Evolutionary conservation across 1,139 yeast genomes (phyloP).

Genomic region (Suhomyces chickasaworum): DNA sequence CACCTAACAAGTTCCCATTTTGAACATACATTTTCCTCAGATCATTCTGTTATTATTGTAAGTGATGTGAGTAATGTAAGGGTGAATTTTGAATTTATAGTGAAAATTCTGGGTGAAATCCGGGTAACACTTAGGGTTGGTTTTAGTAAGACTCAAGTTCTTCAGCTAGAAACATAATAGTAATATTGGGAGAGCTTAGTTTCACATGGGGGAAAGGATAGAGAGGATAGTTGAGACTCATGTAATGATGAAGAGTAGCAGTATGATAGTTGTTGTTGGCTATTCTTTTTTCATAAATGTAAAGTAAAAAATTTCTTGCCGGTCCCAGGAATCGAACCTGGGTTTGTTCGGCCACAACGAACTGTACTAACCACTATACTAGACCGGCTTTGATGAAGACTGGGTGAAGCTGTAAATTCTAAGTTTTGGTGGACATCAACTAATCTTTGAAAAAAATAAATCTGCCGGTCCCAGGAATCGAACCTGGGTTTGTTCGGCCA

Average conservation of each 20-base stretch:
- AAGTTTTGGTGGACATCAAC: neutral
- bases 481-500: conserved; percentile 51
- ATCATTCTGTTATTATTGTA: neutral
- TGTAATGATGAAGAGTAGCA: too few relatives aligned
- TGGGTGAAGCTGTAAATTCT: neutral
- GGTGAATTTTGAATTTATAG: conserved; percentile 2
- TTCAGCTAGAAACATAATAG: too few relatives aligned
- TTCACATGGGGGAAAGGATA: too few relatives aligned
- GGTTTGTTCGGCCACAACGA: conserved; percentile 51
- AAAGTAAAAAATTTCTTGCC: conserved; percentile 36
- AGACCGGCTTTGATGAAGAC: conserved; percentile 38
- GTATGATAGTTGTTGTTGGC: too few relatives aligned
- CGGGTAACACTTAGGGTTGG: conserved; percentile 11
- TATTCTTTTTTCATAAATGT: too few relatives aligned
- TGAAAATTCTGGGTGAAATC: conserved; percentile 3
- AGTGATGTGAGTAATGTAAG: neutral
- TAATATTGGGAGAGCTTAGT: too few relatives aligned
- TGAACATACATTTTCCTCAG: conserved; percentile 10
- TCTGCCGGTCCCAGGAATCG: conserved; percentile 49
- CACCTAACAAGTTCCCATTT: conserved; percentile 25
- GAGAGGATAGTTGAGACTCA: too few relatives aligned
- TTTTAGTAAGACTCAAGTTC: too few relatives aligned
- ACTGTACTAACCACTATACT: conserved; percentile 49
- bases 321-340: conserved; percentile 51
- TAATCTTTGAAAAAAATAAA: conserved; percentile 12